Evolutionary conservation across 1,139 yeast genomes (phyloP).

Genomic region (Blastobotrys apis): DNA sequence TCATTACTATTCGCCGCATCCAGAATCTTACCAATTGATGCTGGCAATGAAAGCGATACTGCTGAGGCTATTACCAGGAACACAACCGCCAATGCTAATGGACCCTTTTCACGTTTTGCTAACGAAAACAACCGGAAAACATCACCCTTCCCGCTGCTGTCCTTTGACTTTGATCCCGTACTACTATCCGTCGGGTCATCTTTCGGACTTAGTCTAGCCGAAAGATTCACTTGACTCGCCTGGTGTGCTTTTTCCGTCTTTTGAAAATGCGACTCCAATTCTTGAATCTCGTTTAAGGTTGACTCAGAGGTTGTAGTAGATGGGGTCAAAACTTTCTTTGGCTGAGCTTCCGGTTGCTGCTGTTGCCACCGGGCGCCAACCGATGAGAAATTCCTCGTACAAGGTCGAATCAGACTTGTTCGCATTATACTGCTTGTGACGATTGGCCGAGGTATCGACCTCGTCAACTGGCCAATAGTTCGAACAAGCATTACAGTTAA

Average conservation of each 20-base stretch:
- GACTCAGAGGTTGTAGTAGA: too few species aligned
- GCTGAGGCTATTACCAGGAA: constrained; percentile 57
- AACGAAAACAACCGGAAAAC: constrained; percentile 47
- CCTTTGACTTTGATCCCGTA: constrained; percentile 13
- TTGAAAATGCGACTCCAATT: constrained; percentile 14
- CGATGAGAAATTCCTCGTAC: background rate
- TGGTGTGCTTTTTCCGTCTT: constrained; percentile 31
- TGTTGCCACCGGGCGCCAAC: background rate
- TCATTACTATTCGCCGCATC: constrained; percentile 51
- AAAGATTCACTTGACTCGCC: constrained; percentile 34
- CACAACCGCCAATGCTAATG: constrained; percentile 55
- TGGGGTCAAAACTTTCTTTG: too few species aligned
- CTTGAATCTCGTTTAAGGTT: too few species aligned
- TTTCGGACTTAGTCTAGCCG: constrained; percentile 30
- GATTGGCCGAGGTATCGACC: too few species aligned
- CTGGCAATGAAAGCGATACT: constrained; percentile 73
- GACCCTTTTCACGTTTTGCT: constrained; percentile 47
- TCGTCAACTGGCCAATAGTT: too few species aligned
- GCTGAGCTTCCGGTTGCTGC: background rate
- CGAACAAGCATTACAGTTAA: too few species aligned
- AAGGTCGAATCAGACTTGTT: too few species aligned
- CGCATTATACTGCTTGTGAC: too few species aligned
- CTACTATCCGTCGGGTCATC: constrained; percentile 8
- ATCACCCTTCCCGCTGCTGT: constrained; percentile 40
- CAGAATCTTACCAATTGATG: constrained; percentile 69